phyloP scores from a whole-genome alignment of 352 stramenopile genomes.

The Phytophthora litchii region DNA sequence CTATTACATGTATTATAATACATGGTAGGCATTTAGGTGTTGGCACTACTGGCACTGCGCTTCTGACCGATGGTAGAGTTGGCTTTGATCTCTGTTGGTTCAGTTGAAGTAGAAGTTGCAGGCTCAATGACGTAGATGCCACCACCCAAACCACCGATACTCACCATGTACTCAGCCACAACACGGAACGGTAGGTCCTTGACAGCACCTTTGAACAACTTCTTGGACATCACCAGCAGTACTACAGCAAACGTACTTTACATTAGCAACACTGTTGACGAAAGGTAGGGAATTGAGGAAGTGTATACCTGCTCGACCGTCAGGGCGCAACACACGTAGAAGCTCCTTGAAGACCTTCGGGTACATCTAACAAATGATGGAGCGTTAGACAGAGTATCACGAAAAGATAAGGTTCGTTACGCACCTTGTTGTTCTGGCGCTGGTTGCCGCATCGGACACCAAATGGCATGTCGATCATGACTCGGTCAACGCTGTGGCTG shows the following conservation, averaged over 20 bases:
- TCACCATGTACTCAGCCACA: conserved; percentile 63
- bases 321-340: conserved; percentile 58
- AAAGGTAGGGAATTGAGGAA: neutral
- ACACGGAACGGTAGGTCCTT: conserved; percentile 48
- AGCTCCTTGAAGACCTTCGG: conserved; percentile 79
- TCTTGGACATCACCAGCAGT: conserved; percentile 83
- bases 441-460: conserved; percentile 77
- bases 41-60: conserved; percentile 24
- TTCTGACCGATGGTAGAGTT: conserved; percentile 31
- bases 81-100: conserved; percentile 11
- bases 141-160: conserved; percentile 69
- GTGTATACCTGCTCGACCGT: conserved; percentile 50
- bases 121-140: conserved; percentile 68
- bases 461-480: conserved; percentile 85
- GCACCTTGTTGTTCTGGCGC: conserved; percentile 69
- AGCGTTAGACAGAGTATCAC: neutral
- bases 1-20: no score
- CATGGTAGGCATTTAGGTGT: conserved; percentile 8
- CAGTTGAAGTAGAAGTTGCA: conserved; percentile 1
- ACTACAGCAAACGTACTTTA: conserved; percentile 31
- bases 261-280: neutral
- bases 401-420: neutral
- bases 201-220: conserved; percentile 66
- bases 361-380: conserved; percentile 52
- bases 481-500: conserved; percentile 54